These are phyloP conservation scores for Stephanodiscus minutulus DNA, from an alignment of 108 stramenopile genomes.

Conservation along the genomic window DNA sequence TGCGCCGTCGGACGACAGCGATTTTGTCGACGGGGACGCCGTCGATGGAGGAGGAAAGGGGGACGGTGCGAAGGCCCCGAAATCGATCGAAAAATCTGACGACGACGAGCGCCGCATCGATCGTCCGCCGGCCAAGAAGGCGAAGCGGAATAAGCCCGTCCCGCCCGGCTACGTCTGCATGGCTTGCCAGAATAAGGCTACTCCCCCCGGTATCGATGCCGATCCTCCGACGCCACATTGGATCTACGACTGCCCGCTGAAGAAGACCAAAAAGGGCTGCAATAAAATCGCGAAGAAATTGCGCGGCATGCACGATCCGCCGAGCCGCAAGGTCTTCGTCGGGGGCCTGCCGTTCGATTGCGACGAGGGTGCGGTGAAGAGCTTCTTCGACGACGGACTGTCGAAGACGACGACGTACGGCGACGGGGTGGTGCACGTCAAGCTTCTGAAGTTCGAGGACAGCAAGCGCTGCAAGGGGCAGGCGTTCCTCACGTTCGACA, in stretches of 20 bases:
- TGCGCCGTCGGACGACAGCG: conserved; percentile 4
- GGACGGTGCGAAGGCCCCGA: conserved; percentile 6
- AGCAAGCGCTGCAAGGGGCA: conserved; percentile 85
- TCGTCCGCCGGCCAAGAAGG: conserved; percentile 55
- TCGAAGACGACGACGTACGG: neutral
- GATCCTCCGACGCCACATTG: conserved; percentile 58
- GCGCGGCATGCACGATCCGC: conserved; percentile 72
- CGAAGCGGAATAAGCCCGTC: conserved; percentile 75
- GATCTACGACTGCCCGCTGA: conserved; percentile 90
- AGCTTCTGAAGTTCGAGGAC: conserved; percentile 79
- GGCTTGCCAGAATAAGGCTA: conserved; percentile 76
- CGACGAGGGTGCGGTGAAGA: conserved; percentile 60
- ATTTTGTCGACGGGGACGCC: conserved; percentile 18
- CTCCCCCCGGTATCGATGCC: neutral
- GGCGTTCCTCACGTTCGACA: conserved; percentile 76
- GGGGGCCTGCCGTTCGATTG: conserved; percentile 82
- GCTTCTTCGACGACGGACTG: conserved; percentile 48
- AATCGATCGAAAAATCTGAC: no score
- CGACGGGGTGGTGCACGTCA: conserved; percentile 59
- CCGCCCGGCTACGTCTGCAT: conserved; percentile 81
- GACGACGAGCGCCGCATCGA: conserved; percentile 3
- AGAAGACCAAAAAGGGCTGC: conserved; percentile 67
- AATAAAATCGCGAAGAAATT: conserved; percentile 68
- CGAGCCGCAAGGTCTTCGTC: conserved; percentile 79
- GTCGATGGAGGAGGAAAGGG: conserved; percentile 29